These are phyloP conservation scores for Naematelia encephala DNA, from an alignment of 768 basidiomycete species.

Conservation along the genomic window DNA sequence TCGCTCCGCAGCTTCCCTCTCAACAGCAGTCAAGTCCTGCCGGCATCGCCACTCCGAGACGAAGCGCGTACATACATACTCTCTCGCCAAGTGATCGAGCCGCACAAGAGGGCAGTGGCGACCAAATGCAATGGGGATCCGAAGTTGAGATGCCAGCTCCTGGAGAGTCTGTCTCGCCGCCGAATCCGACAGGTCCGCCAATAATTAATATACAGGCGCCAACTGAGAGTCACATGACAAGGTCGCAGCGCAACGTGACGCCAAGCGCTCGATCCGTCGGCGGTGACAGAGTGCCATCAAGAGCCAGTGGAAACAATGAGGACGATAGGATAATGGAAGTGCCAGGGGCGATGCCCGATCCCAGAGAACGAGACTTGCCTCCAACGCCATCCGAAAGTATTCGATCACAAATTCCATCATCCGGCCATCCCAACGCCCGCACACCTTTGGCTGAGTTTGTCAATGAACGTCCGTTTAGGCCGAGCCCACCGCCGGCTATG, in stretches of 20 bases:
- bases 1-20: not conserved
- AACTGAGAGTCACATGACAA: slow-evolving; percentile 35
- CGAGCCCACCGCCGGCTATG: no score
- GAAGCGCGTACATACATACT: not conserved
- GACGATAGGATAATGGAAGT: slow-evolving; percentile 2
- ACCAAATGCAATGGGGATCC: slow-evolving; percentile 35
- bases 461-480: no score
- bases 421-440: no score
- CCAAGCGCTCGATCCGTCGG: slow-evolving; percentile 10
- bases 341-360: slow-evolving; percentile 21
- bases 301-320: slow-evolving; percentile 1
- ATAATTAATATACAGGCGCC: slow-evolving; percentile 46
- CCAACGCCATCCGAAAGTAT: slow-evolving; percentile 25
- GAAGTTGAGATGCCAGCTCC: slow-evolving; percentile 41
- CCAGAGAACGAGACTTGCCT: slow-evolving; percentile 23
- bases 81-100: not conserved
- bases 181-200: slow-evolving; percentile 20
- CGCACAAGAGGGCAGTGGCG: slow-evolving; percentile 7
- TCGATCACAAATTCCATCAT: slow-evolving; percentile 9
- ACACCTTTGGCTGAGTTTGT: no score
- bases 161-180: slow-evolving; percentile 15
- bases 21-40: not conserved
- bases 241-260: slow-evolving; percentile 10
- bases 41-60: slow-evolving; percentile 4
- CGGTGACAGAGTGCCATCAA: not conserved